Conservation (phyloP, 1,139 yeast genomes). For the Candida labiduridarum region DNA sequence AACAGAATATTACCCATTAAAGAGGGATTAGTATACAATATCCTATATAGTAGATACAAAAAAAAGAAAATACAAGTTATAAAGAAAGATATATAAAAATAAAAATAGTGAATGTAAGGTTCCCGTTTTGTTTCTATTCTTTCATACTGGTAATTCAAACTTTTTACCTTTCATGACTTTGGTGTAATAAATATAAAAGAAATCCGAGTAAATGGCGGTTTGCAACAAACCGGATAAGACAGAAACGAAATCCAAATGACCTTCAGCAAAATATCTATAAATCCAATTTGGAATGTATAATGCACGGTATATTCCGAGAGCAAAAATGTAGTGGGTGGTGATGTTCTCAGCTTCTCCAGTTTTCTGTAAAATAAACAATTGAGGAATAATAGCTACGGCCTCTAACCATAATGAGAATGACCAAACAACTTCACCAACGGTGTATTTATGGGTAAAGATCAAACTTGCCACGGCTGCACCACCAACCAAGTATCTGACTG, state of each 20-base stretch:
- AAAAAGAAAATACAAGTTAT: not conserved
- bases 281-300: constrained; percentile 94
- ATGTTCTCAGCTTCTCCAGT: constrained; percentile 87
- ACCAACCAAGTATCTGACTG: constrained; percentile 67
- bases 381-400: constrained; percentile 89
- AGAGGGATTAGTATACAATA: constrained; percentile 63
- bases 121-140: not conserved
- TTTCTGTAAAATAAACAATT: constrained; percentile 83
- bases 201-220: constrained; percentile 87
- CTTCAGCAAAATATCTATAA: constrained; percentile 75
- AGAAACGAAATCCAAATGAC: constrained; percentile 69
- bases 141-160: constrained; percentile 74
- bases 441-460: constrained; percentile 67
- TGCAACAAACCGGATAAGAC: constrained; percentile 82
- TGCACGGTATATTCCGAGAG: constrained; percentile 86
- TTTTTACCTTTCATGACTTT: constrained; percentile 80
- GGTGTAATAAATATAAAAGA: constrained; percentile 85
- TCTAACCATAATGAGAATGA: constrained; percentile 85
- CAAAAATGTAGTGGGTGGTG: constrained; percentile 91
- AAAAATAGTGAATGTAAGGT: not conserved
- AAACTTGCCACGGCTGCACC: constrained; percentile 65
- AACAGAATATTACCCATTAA: constrained; percentile 80
- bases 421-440: constrained; percentile 68
- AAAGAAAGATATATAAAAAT: not conserved
- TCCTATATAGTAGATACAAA: constrained; percentile 1